Base-by-base conservation (phyloP, 1,284 basidiomycete genomes). In the Sanguinoderma infundibulare region DNA sequence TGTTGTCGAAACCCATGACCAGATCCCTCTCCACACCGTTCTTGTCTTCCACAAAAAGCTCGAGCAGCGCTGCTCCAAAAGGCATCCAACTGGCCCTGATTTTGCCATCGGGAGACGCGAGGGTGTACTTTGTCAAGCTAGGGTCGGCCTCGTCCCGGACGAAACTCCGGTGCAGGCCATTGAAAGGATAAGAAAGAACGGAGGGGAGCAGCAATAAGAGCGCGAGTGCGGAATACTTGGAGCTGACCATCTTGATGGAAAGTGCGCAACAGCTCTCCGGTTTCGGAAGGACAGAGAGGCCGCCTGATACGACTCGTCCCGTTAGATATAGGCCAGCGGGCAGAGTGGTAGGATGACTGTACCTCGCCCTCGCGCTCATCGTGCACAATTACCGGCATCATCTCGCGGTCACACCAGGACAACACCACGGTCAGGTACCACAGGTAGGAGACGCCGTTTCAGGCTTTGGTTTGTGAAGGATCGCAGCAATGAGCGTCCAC, bases 1-100 rank as follows among this genome's bases (percentile, higher is more conserved):
- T 26, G 8, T 49, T 49, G 46, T 49, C 46, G n/a, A 49, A 49
- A 20, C 46, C 46, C 46, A 49, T 49, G 24, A 49, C 46, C 46
- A 49, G 28, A 49, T 49, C 46, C 46, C 46, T 49, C 30, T 32
- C 30, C 17, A 49, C 46, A 15, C 46, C 46, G 8, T 49, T 15
- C 28, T 49, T 49, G 28, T 49, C 46, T 20, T 49, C 46, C 15
- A 49, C 28, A 17, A 49, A 49, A 28, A 49, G 32, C 17, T 49
- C 46, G 6, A 49, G 46, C 3, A 49, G 28, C 10, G 46, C 46
- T 10, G 46, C 46, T 20, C 46, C 46, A 15, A 49, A 49, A 4
- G 46, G 46, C 46, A 49, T 49, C 46, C 46, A 49, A 20, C 46
- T 49, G 28, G 46, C 46, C 30, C 32, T 49, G 17, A 49, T 49